Percentiles rank a stretch among this genome's conserved stretches.
Conservation (phyloP, 495 filamentous ascomycete genomes). For the Haplographium delicatum region DNA sequence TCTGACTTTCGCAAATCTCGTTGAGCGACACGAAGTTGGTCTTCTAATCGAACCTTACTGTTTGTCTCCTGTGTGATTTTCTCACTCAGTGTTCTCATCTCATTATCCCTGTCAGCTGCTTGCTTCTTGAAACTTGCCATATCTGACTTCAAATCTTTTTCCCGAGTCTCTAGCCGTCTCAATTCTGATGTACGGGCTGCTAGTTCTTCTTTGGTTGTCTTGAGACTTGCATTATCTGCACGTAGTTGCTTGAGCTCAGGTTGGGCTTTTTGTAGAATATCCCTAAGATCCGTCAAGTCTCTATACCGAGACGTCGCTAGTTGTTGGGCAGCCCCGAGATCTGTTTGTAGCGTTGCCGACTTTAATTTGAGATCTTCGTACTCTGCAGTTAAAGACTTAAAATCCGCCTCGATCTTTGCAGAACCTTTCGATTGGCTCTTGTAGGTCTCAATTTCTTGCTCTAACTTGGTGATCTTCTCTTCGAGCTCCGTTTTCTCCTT, state of each 20-base stretch:
- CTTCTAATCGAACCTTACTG: slow-evolving; percentile 67
- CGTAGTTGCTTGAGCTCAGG: slow-evolving; percentile 75
- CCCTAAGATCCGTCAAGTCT: slow-evolving; percentile 72
- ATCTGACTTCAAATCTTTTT: slow-evolving; percentile 75
- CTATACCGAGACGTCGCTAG: slow-evolving; percentile 82
- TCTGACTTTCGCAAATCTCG: slow-evolving; percentile 72
- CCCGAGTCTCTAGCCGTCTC: slow-evolving; percentile 67
- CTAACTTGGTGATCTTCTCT: slow-evolving; percentile 58
- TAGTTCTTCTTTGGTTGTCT: slow-evolving; percentile 65
- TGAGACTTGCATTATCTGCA: slow-evolving; percentile 68
- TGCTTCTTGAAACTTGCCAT: slow-evolving; percentile 62
- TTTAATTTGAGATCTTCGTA: slow-evolving; percentile 71
- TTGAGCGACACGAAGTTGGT: slow-evolving; percentile 60
- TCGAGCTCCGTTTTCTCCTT: slow-evolving; percentile 56
- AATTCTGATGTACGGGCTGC: slow-evolving; percentile 62
- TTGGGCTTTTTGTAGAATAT: slow-evolving; percentile 76
- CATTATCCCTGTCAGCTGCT: slow-evolving; percentile 64
- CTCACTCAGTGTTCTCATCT: slow-evolving; percentile 70
- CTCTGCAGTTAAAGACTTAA: slow-evolving; percentile 58
- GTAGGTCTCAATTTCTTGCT: slow-evolving; percentile 51
- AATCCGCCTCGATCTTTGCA: slow-evolving; percentile 51
- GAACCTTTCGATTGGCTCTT: slow-evolving; percentile 31
- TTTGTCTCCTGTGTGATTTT: slow-evolving; percentile 71
- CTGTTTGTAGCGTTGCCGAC: slow-evolving; percentile 65
- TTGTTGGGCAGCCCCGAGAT: slow-evolving; percentile 80